These are phyloP conservation scores for Myxozyma neglecta DNA, from an alignment of 805 yeast genomes.

Conservation along the genomic window DNA sequence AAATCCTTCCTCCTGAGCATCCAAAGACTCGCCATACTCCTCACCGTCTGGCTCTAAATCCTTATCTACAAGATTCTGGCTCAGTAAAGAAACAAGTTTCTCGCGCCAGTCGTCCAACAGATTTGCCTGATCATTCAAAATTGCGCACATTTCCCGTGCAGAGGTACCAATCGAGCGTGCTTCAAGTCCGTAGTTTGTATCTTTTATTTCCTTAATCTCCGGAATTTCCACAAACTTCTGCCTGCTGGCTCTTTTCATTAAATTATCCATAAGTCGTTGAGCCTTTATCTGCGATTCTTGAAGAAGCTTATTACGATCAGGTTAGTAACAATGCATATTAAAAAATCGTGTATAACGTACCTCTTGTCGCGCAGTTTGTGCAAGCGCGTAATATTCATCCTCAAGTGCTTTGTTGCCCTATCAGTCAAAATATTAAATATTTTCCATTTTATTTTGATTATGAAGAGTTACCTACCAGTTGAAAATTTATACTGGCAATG, in stretches of 20 bases:
- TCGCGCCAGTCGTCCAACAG: constrained; percentile 55
- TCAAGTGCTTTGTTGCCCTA: constrained; percentile 50
- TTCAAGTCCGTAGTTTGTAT: constrained; percentile 30
- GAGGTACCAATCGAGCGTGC: constrained; percentile 19
- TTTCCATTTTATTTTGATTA: background rate
- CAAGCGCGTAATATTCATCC: constrained; percentile 54
- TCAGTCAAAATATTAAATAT: constrained; percentile 37
- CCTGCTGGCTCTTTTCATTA: constrained; percentile 11
- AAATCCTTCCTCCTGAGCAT: constrained; percentile 67
- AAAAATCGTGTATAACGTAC: background rate
- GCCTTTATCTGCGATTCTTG: constrained; percentile 28
- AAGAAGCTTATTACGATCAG: constrained; percentile 36
- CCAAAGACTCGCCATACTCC: constrained; percentile 74
- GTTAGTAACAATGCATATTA: constrained; percentile 36
- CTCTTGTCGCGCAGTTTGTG: constrained; percentile 58
- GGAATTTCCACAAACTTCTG: constrained; percentile 34
- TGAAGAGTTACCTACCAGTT: constrained; percentile 39
- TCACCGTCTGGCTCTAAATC: constrained; percentile 60
- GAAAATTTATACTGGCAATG: constrained; percentile 71
- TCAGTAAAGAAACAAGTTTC: constrained; percentile 47
- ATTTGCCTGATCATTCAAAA: constrained; percentile 53
- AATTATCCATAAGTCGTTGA: constrained; percentile 20
- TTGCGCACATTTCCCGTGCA: constrained; percentile 15
- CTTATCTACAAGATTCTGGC: constrained; percentile 54
- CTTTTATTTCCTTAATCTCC: constrained; percentile 30